Evolutionary conservation across 495 filamentous ascomycete genomes (phyloP), one percentile per base, ranked within the genome.

Genomic region (Hypoxylon fragiforme): DNA sequence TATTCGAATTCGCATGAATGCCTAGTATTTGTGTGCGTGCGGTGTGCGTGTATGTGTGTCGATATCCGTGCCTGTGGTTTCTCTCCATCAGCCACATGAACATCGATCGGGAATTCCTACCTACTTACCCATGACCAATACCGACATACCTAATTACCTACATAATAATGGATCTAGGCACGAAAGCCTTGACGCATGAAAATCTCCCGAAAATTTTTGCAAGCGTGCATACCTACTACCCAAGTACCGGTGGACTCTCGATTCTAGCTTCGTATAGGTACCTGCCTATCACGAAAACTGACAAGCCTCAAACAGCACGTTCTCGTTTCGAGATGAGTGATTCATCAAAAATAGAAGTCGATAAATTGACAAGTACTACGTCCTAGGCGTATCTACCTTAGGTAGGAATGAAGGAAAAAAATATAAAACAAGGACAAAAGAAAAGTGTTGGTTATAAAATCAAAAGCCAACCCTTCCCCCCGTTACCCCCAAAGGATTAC

Each of bases 121-220:
- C n/a, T 4, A 28, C 9, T n/a, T n/a, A n/a, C n/a, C n/a, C n/a
- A n/a, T n/a, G n/a, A n/a, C n/a, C n/a, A n/a, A n/a, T n/a, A n/a
- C n/a, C n/a, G n/a, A n/a, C n/a, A n/a, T n/a, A n/a, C n/a, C n/a
- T n/a, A n/a, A n/a, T n/a, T n/a, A n/a, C n/a, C n/a, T n/a, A n/a
- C n/a, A n/a, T n/a, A n/a, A n/a, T n/a, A n/a, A 9, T 28, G 24
- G 24, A 28, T 28, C 4, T 45, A 51, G n/a, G 11, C 18, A 16
- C 24, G 36, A 54, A 37, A 50, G 44, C 34, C 56, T 60, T 16
- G 35, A 34, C 40, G 44, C 39, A 37, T 46, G 9, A 13, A 35
- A 36, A 47, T 4, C 20, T 40, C 42, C 54, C 54, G 47, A 52
- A 36, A n/a, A n/a, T n/a, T n/a, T 9, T 36, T 47, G 40, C 54